Evolutionary conservation across 2,329 filamentous ascomycete genomes (phyloP).

Genomic region (Exophiala lecanii-corni): DNA sequence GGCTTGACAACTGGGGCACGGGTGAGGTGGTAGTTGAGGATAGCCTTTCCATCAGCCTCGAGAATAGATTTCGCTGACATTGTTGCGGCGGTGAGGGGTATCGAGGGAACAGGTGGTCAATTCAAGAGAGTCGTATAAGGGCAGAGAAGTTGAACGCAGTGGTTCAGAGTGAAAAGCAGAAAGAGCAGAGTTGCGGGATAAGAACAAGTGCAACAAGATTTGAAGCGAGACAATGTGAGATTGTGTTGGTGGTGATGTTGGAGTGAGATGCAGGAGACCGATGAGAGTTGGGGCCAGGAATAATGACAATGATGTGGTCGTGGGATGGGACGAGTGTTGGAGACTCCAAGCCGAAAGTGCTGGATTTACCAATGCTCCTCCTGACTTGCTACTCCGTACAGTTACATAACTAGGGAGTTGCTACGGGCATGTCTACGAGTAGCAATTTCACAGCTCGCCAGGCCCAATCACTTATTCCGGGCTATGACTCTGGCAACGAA

Average conservation of each 20-base stretch:
- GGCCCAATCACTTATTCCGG: no score
- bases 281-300: constrained; percentile 15
- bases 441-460: not conserved
- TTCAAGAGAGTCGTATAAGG: not conserved
- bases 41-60: constrained; percentile 99
- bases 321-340: not conserved
- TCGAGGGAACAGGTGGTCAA: constrained; percentile 15
- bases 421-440: no score
- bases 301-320: not conserved
- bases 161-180: constrained; percentile 2
- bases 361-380: not conserved
- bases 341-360: not conserved
- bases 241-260: not conserved
- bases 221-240: not conserved
- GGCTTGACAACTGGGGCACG: constrained; percentile 97
- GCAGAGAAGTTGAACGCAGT: constrained; percentile 4
- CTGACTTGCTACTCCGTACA: no score
- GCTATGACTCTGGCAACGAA: no score
- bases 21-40: constrained; percentile 99
- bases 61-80: constrained; percentile 97
- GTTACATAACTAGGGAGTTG: no score
- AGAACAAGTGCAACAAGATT: not conserved
- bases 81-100: constrained; percentile 35
- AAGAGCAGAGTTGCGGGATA: constrained; percentile 4
- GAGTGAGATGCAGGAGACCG: not conserved